Evolutionary conservation across 345 rosid species (phyloP), one percentile per base, ranked within the genome.

Genomic region (Physaria fendleri): DNA sequence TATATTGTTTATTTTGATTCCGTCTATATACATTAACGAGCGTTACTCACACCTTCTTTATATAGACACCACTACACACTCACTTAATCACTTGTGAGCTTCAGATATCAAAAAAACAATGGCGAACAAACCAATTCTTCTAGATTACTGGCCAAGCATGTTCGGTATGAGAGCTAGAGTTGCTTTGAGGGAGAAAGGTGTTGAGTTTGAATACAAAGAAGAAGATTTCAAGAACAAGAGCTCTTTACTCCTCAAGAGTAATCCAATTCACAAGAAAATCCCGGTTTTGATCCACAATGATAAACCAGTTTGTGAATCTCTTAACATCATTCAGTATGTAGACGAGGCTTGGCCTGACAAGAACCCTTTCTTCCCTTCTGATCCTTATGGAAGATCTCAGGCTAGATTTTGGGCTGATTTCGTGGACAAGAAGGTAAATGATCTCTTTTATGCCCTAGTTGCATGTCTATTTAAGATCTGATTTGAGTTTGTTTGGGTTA

Each of bases 131-230:
- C 44, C 56, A 25, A 58, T 49, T 47, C 66, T 67, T 41, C 44
- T 67, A n/a, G 65, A 59, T 59, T 67, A 33, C 59, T 66, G 65
- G 71, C 65, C 65, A 0, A 66, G 71, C 25, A 66, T 66, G 71
- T 66, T 20, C 57, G 71, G 65, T 0, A 66, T 66, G 71, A 66
- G 71, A 41, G 62, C 65, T 1, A 58, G 71, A 20, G 23, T 66
- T 29, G 71, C 71, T 3, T 12, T 66, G 45, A 34, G 65, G 6
- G 71, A 66, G 52, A 58, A 66, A 58, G 71, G 52, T 16, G 52
- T 58, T 0, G 71, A 58, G 16, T 66, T 58, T 1, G 71, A 66
- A 8, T 23, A 49, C 53, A 66, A 59, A 18, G 71, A 66, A 6
- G 71, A 66, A 17, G 33, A 58, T 32, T 21, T 66, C 45, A 5